Percentiles rank a stretch among this genome's conserved stretches.
phyloP scores from a whole-genome alignment of 1,284 basidiomycete genomes.

The Leccinum ponderosum region DNA sequence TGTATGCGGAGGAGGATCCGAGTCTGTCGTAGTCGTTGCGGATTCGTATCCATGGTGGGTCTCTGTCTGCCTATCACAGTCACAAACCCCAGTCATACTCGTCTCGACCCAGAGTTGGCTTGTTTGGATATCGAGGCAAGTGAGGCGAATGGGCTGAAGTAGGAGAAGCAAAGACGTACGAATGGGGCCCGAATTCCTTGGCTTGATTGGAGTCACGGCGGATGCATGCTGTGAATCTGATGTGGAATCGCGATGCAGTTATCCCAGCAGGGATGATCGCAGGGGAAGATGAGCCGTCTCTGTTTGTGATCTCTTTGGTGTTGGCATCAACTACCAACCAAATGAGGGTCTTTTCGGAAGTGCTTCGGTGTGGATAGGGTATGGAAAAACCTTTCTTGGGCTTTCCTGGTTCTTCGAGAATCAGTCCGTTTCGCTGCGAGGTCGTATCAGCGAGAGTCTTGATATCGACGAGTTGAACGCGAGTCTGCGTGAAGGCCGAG shows the following conservation, averaged over 20 bases:
- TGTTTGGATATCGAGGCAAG: background rate
- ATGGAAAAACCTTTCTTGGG: constrained; percentile 38
- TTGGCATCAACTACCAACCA: constrained; percentile 27
- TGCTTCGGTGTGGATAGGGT: constrained; percentile 47
- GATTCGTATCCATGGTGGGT: too few relatives aligned
- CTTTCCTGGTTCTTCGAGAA: constrained; percentile 8
- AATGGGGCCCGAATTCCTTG: constrained; percentile 6
- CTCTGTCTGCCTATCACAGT: too few relatives aligned
- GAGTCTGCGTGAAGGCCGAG: constrained; percentile 71
- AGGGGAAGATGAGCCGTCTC: constrained; percentile 3
- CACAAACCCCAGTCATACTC: background rate
- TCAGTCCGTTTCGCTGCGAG: background rate
- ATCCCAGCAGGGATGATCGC: constrained; percentile 19
- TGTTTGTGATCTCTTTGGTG: background rate
- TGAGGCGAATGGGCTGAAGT: background rate
- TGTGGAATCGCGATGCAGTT: constrained; percentile 60
- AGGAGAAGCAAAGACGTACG: constrained; percentile 7
- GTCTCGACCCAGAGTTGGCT: constrained; percentile 4
- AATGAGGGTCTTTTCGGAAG: constrained; percentile 32
- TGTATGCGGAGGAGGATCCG: constrained; percentile 19
- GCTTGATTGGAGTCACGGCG: constrained; percentile 16
- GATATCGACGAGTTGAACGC: constrained; percentile 46
- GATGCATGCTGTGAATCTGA: constrained; percentile 49
- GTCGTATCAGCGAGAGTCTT: constrained; percentile 1
- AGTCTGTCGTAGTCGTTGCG: too few relatives aligned